Percentiles rank a stretch among this genome's conserved stretches.
These are phyloP conservation scores for Ganoderma sinense DNA, from an alignment of 1,284 basidiomycete genomes.

Conservation along the genomic window DNA sequence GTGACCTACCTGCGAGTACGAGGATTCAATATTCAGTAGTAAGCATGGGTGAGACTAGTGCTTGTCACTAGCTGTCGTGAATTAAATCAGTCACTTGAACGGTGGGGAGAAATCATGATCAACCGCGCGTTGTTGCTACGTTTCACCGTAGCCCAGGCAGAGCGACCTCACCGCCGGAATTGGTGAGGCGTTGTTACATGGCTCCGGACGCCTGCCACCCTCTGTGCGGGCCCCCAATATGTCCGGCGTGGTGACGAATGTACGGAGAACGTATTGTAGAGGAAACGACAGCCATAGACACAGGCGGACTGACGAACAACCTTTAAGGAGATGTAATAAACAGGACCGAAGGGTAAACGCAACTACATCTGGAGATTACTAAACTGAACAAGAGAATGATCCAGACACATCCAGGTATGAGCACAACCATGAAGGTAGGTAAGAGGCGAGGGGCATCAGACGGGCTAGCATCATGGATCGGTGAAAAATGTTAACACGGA, in stretches of 20 bases:
- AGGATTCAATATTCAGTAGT: no score
- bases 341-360: conserved; percentile 12
- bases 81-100: no score
- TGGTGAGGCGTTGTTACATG: no score
- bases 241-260: not conserved
- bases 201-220: not conserved
- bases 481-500: conserved; percentile 1
- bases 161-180: no score
- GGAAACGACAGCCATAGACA: conserved; percentile 8
- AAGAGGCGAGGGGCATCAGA: conserved; percentile 5
- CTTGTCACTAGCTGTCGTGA: no score
- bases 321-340: conserved; percentile 10
- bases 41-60: no score
- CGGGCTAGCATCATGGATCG: conserved; percentile 26
- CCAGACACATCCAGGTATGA: conserved; percentile 33
- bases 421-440: conserved; percentile 29
- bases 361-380: conserved; percentile 22
- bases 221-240: not conserved
- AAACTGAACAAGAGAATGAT: conserved; percentile 22
- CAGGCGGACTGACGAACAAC: conserved; percentile 19
- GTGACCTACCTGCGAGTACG: no score
- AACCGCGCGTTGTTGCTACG: no score
- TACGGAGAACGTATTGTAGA: conserved; percentile 5
- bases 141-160: no score
- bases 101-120: no score